Conservation (phyloP, 257 asterid genomes). For the Gynochthodes officinalis region DNA sequence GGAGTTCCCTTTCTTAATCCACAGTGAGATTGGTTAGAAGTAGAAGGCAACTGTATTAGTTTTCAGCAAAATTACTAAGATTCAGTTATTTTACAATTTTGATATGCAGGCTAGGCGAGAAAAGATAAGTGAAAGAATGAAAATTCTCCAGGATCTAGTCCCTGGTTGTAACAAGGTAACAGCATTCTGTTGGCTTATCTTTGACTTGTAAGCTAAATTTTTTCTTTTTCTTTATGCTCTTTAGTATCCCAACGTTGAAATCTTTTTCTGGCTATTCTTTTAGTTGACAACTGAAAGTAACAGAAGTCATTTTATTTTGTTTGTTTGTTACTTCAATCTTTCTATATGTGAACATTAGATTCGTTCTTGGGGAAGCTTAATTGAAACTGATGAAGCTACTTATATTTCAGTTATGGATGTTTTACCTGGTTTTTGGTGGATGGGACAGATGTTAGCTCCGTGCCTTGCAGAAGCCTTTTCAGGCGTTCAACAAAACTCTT, state of each 20-base stretch:
- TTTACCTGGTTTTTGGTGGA: neutral
- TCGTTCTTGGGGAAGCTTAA: neutral
- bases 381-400: neutral
- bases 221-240: neutral
- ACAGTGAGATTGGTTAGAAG: neutral
- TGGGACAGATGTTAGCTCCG: too few species aligned
- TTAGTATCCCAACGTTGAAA: neutral
- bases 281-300: neutral
- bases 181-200: neutral
- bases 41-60: neutral
- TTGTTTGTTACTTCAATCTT: neutral
- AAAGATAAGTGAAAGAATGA: slow-evolving; percentile 55
- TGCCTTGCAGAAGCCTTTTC: neutral
- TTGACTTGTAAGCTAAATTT: neutral
- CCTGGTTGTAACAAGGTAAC: slow-evolving; percentile 55
- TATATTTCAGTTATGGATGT: neutral
- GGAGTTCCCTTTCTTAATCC: neutral
- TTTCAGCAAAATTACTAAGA: neutral
- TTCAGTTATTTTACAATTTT: slow-evolving; percentile 9
- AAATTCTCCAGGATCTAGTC: slow-evolving; percentile 49
- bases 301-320: too few species aligned
- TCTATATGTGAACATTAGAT: too few species aligned
- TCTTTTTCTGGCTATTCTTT: neutral
- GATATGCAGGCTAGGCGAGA: slow-evolving; percentile 51
- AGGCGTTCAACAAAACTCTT: neutral